Conservation (phyloP, 305 asterid species). For the Solanum aculeatissimum region DNA sequence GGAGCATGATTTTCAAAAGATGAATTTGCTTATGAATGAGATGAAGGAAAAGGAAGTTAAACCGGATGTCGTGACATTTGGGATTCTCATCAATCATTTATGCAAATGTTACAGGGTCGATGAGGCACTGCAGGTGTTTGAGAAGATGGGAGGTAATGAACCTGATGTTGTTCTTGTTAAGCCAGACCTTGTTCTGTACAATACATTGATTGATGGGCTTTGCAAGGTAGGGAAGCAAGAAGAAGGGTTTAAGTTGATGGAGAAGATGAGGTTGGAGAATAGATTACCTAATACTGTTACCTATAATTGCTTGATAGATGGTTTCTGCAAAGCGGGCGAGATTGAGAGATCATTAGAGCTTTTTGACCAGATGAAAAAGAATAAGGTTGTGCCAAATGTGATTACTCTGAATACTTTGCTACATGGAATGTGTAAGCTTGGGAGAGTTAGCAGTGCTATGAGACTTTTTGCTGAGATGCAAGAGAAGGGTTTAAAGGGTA, state of each 20-base stretch:
- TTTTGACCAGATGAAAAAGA: slow-evolving; percentile 46
- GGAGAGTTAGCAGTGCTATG: slow-evolving; percentile 50
- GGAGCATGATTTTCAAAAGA: slow-evolving; percentile 31
- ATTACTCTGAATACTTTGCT: slow-evolving; percentile 49
- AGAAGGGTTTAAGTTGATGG: slow-evolving; percentile 56
- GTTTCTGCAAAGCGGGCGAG: slow-evolving; percentile 76
- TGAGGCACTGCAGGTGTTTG: slow-evolving; percentile 55
- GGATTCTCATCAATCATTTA: slow-evolving; percentile 55
- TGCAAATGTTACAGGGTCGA: slow-evolving; percentile 50
- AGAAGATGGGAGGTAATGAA: slow-evolving; percentile 41
- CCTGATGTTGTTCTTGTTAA: slow-evolving; percentile 17
- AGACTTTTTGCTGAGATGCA: slow-evolving; percentile 33
- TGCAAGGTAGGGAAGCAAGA: slow-evolving; percentile 83
- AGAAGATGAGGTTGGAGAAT: slow-evolving; percentile 37
- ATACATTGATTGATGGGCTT: slow-evolving; percentile 69
- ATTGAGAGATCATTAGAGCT: slow-evolving; percentile 44
- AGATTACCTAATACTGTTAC: slow-evolving; percentile 45
- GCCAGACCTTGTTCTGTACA: slow-evolving; percentile 56
- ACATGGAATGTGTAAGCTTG: slow-evolving; percentile 64
- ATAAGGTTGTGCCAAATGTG: slow-evolving; percentile 34
- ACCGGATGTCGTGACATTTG: slow-evolving; percentile 52
- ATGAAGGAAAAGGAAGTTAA: slow-evolving; percentile 63
- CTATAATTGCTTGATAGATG: slow-evolving; percentile 67
- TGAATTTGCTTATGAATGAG: slow-evolving; percentile 64
- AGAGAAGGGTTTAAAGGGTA: slow-evolving; percentile 49